Evolutionary conservation across 495 filamentous ascomycete genomes (phyloP), one percentile per base, ranked within the genome.

Genomic region (Elaphomyces granulatus): DNA sequence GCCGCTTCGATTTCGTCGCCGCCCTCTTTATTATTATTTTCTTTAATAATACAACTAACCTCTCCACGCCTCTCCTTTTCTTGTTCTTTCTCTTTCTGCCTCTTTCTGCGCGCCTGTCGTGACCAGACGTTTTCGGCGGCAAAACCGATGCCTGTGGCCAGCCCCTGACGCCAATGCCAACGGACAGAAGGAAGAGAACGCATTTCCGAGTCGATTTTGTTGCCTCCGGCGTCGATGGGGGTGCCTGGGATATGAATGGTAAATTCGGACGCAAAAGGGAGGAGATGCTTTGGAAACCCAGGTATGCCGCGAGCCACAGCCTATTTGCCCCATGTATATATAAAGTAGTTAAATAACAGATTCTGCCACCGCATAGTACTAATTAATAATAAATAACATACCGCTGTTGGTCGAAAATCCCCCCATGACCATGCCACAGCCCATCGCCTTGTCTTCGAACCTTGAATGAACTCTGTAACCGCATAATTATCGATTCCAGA

Each of bases 381-480:
- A 16, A 34, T 20, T 2, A 1, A 8, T 23, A 10, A 36, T 19
- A 26, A 19, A 28, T 28, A 6, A 47, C 61, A 37, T 59, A 75
- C 74, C 60, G 71, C 65, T 15, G 58, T 59, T 18, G 88, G 85
- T 37, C 88, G 67, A 47, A 69, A 61, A 37, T 74, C 68, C 2
- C 67, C 63, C 62, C 80, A 95, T 38, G 80, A 87, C 90, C 90
- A 98, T 0, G 70, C 90, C 20, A 95, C 58, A 7, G 74, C 84
- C 90, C 90, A 96, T 15, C 90, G 63, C 35, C 77, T 74, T 15
- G 90, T 98, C 51, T 76, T 78, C 23, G 59, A 74, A 0, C 87
- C 87, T 45, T 90, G 81, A 1, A 83, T 66, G 40, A 96, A 81
- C 46, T 80, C 76, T 0, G 77, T 83, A 2, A 93, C 75, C 4